Percentiles rank a stretch among this genome's conserved stretches.
phyloP scores from a whole-genome alignment of 78 protist species.

The Dictyostelium purpureum region DNA sequence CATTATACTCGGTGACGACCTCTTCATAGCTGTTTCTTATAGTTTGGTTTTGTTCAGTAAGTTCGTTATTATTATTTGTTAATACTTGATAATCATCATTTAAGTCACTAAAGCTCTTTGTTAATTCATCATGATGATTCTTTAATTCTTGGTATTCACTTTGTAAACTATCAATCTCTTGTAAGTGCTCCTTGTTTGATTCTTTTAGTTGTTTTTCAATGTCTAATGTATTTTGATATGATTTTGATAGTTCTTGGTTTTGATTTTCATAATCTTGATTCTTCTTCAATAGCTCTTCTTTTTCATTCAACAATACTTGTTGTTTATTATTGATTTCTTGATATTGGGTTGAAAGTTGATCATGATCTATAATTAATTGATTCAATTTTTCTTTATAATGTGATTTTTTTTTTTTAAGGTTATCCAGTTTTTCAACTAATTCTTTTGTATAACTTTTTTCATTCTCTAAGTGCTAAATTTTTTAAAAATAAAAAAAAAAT shows the following conservation, averaged over 20 bases:
- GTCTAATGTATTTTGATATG: background rate
- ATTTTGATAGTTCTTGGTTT: background rate
- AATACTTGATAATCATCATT: too few species aligned
- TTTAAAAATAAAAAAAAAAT: background rate
- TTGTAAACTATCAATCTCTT: background rate
- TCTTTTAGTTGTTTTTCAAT: background rate
- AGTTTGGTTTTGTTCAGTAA: too few species aligned
- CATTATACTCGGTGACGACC: too few species aligned
- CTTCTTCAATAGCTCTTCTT: background rate
- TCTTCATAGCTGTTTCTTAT: too few species aligned
- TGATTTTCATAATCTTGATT: background rate
- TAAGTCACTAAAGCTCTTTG: too few species aligned
- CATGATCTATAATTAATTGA: background rate
- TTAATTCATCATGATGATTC: too few species aligned
- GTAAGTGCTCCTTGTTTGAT: background rate
- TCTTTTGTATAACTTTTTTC: constrained; percentile 33
- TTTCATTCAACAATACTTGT: too few species aligned
- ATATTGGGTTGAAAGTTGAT: background rate
- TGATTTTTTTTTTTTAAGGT: constrained; percentile 31
- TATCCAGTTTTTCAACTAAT: background rate
- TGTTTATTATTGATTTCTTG: too few species aligned
- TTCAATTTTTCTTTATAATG: constrained; percentile 4
- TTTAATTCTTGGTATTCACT: background rate
- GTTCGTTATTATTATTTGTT: too few species aligned
- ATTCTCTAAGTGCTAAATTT: background rate